Percentiles rank a stretch among this genome's conserved stretches.
These are phyloP conservation scores for Lactifluus echinatus DNA, from an alignment of 768 basidiomycete species.

Conservation along the genomic window DNA sequence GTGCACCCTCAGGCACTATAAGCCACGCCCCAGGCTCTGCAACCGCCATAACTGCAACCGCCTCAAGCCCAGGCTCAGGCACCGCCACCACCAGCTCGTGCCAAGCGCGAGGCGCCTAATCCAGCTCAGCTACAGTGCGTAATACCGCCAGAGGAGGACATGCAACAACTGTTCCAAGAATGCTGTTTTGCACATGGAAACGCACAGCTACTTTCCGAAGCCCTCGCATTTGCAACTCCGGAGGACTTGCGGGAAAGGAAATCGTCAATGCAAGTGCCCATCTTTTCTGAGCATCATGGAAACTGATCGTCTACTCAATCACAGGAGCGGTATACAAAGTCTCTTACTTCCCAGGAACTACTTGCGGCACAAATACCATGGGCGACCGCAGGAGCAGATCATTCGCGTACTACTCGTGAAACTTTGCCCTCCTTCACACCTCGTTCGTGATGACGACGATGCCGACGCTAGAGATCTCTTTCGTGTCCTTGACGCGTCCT, in stretches of 20 bases:
- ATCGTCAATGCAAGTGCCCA: slow-evolving; percentile 52
- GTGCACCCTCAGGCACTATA: slow-evolving; percentile 8
- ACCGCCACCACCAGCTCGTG: slow-evolving; percentile 1
- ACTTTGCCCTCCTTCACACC: too few relatives aligned
- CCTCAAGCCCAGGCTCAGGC: neutral
- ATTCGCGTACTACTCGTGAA: slow-evolving; percentile 37
- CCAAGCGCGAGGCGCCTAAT: slow-evolving; percentile 24
- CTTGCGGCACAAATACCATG: slow-evolving; percentile 84
- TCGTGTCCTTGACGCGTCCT: too few relatives aligned
- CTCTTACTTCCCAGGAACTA: slow-evolving; percentile 73
- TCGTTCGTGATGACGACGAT: too few relatives aligned
- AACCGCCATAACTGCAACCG: neutral
- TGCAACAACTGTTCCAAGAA: slow-evolving; percentile 73
- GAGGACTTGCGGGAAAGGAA: slow-evolving; percentile 53
- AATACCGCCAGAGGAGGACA: slow-evolving; percentile 78
- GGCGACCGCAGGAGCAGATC: slow-evolving; percentile 77
- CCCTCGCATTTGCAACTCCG: slow-evolving; percentile 58
- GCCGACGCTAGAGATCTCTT: too few relatives aligned
- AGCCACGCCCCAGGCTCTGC: neutral
- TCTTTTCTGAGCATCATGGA: neutral
- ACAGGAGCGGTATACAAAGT: slow-evolving; percentile 79
- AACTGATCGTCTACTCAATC: neutral
- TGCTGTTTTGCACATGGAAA: slow-evolving; percentile 80
- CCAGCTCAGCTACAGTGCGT: slow-evolving; percentile 27
- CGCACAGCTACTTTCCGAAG: slow-evolving; percentile 62